Base-by-base conservation (phyloP, 352 stramenopile species). In the Phytophthora brassicae region DNA sequence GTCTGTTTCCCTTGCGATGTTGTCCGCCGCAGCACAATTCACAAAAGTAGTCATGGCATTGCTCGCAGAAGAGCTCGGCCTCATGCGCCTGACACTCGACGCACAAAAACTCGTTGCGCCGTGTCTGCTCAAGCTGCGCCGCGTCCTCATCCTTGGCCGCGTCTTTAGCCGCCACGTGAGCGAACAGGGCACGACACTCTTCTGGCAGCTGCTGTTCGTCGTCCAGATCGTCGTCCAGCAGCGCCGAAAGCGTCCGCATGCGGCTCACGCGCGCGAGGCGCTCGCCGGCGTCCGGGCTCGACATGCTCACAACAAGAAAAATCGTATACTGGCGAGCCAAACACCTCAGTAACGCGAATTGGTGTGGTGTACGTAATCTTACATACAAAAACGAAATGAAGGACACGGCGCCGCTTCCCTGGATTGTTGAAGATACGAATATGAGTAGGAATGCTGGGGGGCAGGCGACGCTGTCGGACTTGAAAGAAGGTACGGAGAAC, bases 11-110 rank as follows among this genome's bases (percentile, higher is more conserved):
- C 60, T 94, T 94, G 64, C 87, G 87, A 59, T 96, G 87, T 70
- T 96, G 87, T 3, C 82, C 84, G 28, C 77, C 79, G 36, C 72
- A 94, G 72, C 87, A 96, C 6, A 96, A 66, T 52, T 88, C 81
- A 45, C 87, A 96, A 54, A 93, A 96, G 64, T 94, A 92, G 70
- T 96, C 86, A 64, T 92, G 79, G 58, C 88, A 96, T 64, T 94
- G 84, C 72, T 94, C 88, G 56, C 88, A 96, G 52, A 90, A 92
- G 39, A 92, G 65, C 42, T 90, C 79, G 29, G 81, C 79, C 31
- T 79, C 77, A 60, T 90, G 78, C 16, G 72, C 82, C 23, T 70
- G 55, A 45, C 85, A 92, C 72, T 92, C 85, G 56, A 92, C 74
- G 56, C 83, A 92, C 62, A 74, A 44, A 55, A 91, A 82, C 53